Percentiles rank a stretch among this genome's conserved stretches.
Evolutionary conservation across 805 yeast genomes (phyloP).

Genomic region (Candida maltosa): DNA sequence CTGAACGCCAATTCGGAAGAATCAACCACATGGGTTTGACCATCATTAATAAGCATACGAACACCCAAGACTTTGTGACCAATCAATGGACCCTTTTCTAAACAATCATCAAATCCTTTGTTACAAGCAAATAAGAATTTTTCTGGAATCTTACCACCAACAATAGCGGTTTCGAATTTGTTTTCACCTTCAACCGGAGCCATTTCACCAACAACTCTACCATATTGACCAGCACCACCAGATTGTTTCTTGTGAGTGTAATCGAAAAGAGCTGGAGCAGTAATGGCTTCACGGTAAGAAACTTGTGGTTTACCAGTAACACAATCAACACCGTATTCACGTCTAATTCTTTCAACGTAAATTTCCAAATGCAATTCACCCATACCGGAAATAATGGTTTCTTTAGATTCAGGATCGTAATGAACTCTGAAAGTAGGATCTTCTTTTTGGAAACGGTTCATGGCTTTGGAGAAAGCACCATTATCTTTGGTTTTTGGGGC

Average conservation of each 20-base stretch:
- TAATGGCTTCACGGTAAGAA: slow-evolving; percentile 91
- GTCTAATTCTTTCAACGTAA: slow-evolving; percentile 95
- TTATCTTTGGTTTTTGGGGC: slow-evolving; percentile 86
- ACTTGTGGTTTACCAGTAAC: slow-evolving; percentile 97
- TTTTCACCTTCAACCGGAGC: slow-evolving; percentile 65
- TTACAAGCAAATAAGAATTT: slow-evolving; percentile 91
- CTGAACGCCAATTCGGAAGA: slow-evolving; percentile 94
- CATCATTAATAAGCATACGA: slow-evolving; percentile 91
- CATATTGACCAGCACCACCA: slow-evolving; percentile 99
- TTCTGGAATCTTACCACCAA: slow-evolving; percentile 96
- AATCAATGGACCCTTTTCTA: slow-evolving; percentile 93
- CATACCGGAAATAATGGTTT: slow-evolving; percentile 95
- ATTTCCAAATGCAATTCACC: slow-evolving; percentile 97
- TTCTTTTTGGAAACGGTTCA: slow-evolving; percentile 96
- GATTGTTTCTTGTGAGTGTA: slow-evolving; percentile 96
- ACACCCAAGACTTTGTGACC: slow-evolving; percentile 94
- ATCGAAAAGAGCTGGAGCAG: slow-evolving; percentile 72
- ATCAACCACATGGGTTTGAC: slow-evolving; percentile 96
- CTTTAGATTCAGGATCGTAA: slow-evolving; percentile 87
- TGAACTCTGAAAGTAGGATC: slow-evolving; percentile 97
- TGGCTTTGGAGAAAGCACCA: slow-evolving; percentile 88
- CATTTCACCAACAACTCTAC: slow-evolving; percentile 87
- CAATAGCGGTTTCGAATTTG: slow-evolving; percentile 79
- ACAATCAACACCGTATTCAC: slow-evolving; percentile 96
- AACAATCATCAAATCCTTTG: slow-evolving; percentile 91